Evolutionary conservation across 2,329 filamentous ascomycete species (phyloP), one percentile per base, ranked within the genome.

Genomic region (Colletotrichum cordylinicola): DNA sequence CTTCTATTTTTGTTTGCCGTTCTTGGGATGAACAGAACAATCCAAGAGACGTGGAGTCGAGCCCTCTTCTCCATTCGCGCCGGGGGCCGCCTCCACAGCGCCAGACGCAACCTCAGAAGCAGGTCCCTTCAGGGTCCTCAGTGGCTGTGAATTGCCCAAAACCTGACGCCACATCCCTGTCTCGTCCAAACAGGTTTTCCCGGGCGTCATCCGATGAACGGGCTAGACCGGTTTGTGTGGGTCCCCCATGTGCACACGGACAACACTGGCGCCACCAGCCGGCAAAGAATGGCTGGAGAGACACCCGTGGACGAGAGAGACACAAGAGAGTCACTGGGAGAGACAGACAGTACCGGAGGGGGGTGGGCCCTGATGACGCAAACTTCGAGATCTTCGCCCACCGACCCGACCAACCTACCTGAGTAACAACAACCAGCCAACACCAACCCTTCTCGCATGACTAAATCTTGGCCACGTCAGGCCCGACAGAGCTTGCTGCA

Each of bases 401-500:
- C 72, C 12, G 35, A 56, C 16, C 37, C 52, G n/a, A 58, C 55
- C 35, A 10, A 55, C 39, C 62, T 56, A 56, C 43, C 43, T 52
- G 35, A 24, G 58, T 61, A 21, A 67, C 68, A 67, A 56, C 37
- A 56, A 52, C 65, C 55, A 48, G 24, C 56, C 67, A 70, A 70
- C 66, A 65, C 52, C 68, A 52, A 61, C 66, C 70, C 33, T 72
- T 43, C 39, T 73, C 56, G 55, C 56, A 56, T 65, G 72, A 75
- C 72, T 72, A 67, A 71, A 33, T 27, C 73, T 74, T 69, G 74
- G 70, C 70, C 74, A 75, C 70, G 74, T 76, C 70, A 76, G 65
- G 70, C 70, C 39, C 58, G 70, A 69, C 35, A 37, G 37, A 29
- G 61, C 56, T 60, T 76, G 56, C 48, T 74, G 74, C 16, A 37